Evolutionary conservation across 2,329 filamentous ascomycete species (phyloP).

Genomic region (Juglanconis juglandina): DNA sequence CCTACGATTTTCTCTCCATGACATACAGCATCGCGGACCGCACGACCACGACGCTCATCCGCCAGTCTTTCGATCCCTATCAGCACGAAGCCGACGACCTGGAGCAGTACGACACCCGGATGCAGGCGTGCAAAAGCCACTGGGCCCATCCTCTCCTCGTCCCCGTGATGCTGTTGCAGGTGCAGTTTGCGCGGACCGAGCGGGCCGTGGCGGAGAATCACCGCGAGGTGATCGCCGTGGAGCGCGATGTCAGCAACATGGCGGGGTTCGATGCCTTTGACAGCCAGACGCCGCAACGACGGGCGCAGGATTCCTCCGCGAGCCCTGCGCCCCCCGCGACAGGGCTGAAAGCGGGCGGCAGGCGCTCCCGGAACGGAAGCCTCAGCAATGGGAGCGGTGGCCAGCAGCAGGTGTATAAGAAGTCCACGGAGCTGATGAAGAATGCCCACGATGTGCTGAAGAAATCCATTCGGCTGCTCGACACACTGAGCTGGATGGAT

Average conservation of each 20-base stretch:
- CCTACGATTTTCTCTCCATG: constrained; percentile 46
- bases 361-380: not conserved
- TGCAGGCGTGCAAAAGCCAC: constrained; percentile 41
- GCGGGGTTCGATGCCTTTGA: constrained; percentile 35
- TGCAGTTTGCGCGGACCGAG: constrained; percentile 43
- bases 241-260: constrained; percentile 41
- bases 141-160: constrained; percentile 45
- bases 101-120: constrained; percentile 43
- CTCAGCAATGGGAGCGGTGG: constrained; percentile 13
- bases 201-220: constrained; percentile 43
- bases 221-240: constrained; percentile 37
- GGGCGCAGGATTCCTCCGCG: constrained; percentile 20
- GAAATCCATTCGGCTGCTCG: constrained; percentile 41
- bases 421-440: constrained; percentile 46
- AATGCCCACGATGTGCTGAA: constrained; percentile 44
- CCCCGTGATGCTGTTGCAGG: constrained; percentile 44
- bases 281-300: constrained; percentile 10
- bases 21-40: constrained; percentile 38
- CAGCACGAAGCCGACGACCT: constrained; percentile 40
- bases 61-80: constrained; percentile 41
- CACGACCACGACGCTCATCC: constrained; percentile 38
- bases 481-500: constrained; percentile 47
- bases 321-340: constrained; percentile 17
- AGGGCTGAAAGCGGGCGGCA: not conserved
- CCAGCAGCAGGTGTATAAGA: constrained; percentile 35